Percentiles rank a stretch among this genome's conserved stretches.
Conservation (phyloP, 345 rosid species). For the Lenwebbia sp. region DNA sequence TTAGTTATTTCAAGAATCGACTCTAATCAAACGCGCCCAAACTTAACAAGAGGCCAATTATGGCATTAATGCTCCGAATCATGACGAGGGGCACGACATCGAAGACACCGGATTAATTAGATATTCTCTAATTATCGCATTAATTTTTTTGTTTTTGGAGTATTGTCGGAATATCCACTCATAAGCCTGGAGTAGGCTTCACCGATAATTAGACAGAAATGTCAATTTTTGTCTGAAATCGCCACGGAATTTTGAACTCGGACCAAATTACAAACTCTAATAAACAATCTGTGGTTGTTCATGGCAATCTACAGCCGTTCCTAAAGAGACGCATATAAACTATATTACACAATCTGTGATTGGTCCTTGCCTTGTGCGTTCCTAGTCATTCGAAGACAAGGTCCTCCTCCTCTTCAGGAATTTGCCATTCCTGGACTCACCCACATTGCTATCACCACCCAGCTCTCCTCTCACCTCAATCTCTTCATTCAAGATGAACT, state of each 20-base stretch:
- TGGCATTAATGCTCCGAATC: background rate
- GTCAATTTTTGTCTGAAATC: no score
- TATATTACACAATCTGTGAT: background rate
- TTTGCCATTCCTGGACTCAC: conserved; percentile 1
- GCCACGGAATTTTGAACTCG: no score
- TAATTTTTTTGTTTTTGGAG: no score
- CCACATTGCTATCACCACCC: background rate
- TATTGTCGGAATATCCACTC: background rate
- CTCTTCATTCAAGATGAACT: conserved; percentile 1
- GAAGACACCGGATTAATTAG: background rate
- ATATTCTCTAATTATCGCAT: no score
- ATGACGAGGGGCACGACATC: background rate
- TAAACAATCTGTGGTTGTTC: no score
- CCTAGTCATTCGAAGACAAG: conserved; percentile 17
- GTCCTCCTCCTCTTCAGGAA: conserved; percentile 26
- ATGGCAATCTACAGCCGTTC: no score
- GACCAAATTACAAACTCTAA: no score
- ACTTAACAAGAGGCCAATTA: background rate
- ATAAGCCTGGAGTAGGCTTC: background rate
- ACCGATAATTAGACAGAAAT: no score
- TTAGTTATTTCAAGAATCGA: background rate
- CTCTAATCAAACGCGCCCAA: background rate
- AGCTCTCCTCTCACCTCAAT: background rate
- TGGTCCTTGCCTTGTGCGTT: background rate
- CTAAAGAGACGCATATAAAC: background rate